Percentiles rank a stretch among this genome's conserved stretches.
Conservation (phyloP, 1,284 basidiomycete species). For the Cutaneotrichosporon sp. region DNA sequence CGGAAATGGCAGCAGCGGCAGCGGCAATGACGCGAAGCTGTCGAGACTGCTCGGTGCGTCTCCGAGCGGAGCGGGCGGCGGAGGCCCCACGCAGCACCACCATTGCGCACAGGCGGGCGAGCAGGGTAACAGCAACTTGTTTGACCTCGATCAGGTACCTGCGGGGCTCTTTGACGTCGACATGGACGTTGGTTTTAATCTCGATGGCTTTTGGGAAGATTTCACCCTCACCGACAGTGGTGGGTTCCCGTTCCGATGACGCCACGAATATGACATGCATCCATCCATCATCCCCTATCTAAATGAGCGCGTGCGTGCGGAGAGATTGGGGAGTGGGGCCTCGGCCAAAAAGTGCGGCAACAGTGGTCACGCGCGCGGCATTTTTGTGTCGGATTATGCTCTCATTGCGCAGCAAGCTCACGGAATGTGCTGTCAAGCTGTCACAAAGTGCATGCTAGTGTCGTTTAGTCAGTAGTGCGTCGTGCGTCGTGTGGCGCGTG, state of each 20-base stretch:
- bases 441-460: too few species aligned
- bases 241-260: conserved; percentile 39
- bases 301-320: too few species aligned
- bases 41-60: neutral
- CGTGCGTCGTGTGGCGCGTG: too few species aligned
- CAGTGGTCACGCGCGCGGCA: too few species aligned
- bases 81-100: neutral
- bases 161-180: conserved; percentile 35
- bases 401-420: too few species aligned
- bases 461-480: too few species aligned
- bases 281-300: too few species aligned
- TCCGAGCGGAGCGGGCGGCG: neutral
- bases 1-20: neutral
- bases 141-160: conserved; percentile 15
- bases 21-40: neutral
- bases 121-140: neutral
- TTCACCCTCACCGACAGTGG: conserved; percentile 40
- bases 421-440: too few species aligned
- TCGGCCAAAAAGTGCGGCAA: too few species aligned
- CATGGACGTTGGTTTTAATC: conserved; percentile 35
- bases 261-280: too few species aligned
- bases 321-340: too few species aligned
- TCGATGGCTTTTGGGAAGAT: conserved; percentile 45
- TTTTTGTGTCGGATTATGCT: too few species aligned
- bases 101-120: neutral